Evolutionary conservation across 1,284 basidiomycete species (phyloP).

Genomic region (Tilletia setariae): DNA sequence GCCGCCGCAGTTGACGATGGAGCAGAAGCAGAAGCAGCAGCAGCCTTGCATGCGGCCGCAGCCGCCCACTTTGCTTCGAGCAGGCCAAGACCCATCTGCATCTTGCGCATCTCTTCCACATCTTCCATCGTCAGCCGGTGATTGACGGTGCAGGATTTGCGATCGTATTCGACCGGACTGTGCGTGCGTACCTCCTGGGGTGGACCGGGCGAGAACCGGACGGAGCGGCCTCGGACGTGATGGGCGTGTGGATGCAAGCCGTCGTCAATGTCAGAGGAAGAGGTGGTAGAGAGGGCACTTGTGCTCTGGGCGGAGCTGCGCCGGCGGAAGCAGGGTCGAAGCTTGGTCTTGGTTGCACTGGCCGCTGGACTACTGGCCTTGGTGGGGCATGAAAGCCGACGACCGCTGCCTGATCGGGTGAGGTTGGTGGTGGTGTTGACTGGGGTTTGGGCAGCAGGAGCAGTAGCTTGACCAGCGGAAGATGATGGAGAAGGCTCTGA

Average conservation of each 20-base stretch:
- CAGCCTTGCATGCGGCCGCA: constrained; percentile 37
- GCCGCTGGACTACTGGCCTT: too few species aligned
- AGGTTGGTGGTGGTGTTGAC: neutral
- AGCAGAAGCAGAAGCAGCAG: neutral
- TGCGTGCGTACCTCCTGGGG: constrained; percentile 49
- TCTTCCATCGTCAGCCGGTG: constrained; percentile 47
- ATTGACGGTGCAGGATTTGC: constrained; percentile 47
- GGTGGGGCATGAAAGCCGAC: constrained; percentile 4
- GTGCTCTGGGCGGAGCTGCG: constrained; percentile 31
- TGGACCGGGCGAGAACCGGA: constrained; percentile 46
- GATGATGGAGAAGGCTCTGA: too few species aligned
- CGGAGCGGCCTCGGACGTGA: constrained; percentile 24
- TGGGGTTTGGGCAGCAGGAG: neutral
- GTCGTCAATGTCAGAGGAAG: constrained; percentile 40
- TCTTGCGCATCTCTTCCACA: constrained; percentile 47
- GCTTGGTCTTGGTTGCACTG: too few species aligned
- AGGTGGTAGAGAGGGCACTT: constrained; percentile 29
- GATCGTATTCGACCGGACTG: constrained; percentile 53
- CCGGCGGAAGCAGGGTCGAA: constrained; percentile 46
- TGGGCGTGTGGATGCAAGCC: constrained; percentile 13
- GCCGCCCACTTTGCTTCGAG: constrained; percentile 49
- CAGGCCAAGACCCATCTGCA: constrained; percentile 51
- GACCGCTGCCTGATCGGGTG: constrained; percentile 5
- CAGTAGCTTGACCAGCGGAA: neutral
- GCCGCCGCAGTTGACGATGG: too few species aligned